A percentile compares a stretch with the other conserved stretches of the same genome.
phyloP scores from a whole-genome alignment of 2,329 filamentous ascomycete genomes.

The Aspergillus pseudoglaucus region DNA sequence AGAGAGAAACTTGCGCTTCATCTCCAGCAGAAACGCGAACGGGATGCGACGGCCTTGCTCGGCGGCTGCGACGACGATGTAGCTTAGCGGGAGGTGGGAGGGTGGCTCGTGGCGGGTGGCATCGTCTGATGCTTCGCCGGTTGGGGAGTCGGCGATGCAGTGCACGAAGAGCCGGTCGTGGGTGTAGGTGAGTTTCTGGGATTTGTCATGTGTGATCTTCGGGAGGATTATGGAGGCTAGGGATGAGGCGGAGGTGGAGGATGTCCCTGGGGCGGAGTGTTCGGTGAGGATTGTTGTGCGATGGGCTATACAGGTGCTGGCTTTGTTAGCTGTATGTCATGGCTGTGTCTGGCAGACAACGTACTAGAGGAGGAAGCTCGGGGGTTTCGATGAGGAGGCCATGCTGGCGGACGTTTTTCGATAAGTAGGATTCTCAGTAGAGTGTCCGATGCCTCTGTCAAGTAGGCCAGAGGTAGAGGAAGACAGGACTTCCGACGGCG shows the following conservation, averaged over 20 bases:
- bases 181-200: slow-evolving; percentile 90
- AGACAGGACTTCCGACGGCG: background rate
- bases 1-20: slow-evolving; percentile 78
- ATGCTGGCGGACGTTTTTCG: slow-evolving; percentile 35
- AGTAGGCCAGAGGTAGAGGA: background rate
- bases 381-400: slow-evolving; percentile 63
- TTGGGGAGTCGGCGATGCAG: slow-evolving; percentile 81
- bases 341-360: slow-evolving; percentile 23
- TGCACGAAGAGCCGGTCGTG: slow-evolving; percentile 90
- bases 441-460: background rate
- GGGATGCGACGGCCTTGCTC: slow-evolving; percentile 79
- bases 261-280: slow-evolving; percentile 79
- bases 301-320: slow-evolving; percentile 87
- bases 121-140: slow-evolving; percentile 41
- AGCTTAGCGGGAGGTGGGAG: slow-evolving; percentile 76
- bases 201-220: slow-evolving; percentile 73
- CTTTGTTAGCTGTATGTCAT: slow-evolving; percentile 5
- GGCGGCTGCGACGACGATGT: slow-evolving; percentile 79
- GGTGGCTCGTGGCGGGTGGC: slow-evolving; percentile 37
- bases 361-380: slow-evolving; percentile 68
- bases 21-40: slow-evolving; percentile 86
- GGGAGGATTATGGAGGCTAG: slow-evolving; percentile 92
- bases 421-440: too few relatives aligned
- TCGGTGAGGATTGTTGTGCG: slow-evolving; percentile 88
- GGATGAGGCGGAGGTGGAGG: slow-evolving; percentile 76